Evolutionary conservation across 306 rosid species (phyloP).

Genomic region (Inga laurina): DNA sequence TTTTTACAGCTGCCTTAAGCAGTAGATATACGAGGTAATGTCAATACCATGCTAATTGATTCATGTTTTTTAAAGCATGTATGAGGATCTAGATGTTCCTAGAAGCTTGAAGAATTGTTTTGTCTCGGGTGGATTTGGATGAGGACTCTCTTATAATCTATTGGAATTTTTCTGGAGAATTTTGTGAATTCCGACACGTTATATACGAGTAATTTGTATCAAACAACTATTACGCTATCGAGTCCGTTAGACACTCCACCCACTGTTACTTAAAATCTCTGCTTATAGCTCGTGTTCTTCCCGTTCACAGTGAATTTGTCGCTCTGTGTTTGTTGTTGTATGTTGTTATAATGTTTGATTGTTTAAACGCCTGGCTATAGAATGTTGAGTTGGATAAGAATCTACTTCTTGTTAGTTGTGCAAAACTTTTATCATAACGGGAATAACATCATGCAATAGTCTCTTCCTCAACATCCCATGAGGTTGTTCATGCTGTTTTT

Average conservation of each 20-base stretch:
- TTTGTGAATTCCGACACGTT: not conserved
- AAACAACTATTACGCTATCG: not conserved
- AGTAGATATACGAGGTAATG: not conserved
- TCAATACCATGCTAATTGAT: not conserved
- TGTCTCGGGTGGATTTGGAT: not conserved
- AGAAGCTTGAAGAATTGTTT: not conserved
- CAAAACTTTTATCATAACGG: not conserved
- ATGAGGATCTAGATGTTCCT: not conserved
- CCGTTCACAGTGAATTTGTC: not conserved
- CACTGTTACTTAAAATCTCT: no score
- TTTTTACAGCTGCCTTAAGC: not conserved
- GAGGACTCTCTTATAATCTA: not conserved
- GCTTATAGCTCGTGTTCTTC: not conserved
- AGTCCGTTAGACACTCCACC: not conserved
- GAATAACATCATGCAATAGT: not conserved
- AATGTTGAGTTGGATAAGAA: not conserved
- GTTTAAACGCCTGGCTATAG: no score
- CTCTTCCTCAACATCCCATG: not conserved
- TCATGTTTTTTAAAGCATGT: not conserved
- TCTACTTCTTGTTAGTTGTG: not conserved
- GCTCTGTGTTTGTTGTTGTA: not conserved
- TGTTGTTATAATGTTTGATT: not conserved
- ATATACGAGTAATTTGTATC: not conserved
- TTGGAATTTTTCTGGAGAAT: not conserved
- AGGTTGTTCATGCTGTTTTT: not conserved